Conservation (phyloP, 352 stramenopile species). For the Pythium periplocum region DNA sequence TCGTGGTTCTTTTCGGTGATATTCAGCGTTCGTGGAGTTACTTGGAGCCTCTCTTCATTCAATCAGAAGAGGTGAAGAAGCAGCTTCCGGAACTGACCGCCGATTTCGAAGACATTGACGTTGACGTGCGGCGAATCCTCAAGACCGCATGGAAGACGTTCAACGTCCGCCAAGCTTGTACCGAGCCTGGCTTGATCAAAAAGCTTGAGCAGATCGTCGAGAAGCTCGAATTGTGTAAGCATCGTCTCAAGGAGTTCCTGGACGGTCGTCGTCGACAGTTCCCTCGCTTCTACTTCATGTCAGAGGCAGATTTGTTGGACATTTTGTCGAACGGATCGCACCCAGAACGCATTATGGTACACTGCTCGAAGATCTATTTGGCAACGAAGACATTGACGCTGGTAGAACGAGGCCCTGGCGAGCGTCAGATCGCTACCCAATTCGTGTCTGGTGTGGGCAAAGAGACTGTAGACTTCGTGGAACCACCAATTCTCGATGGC, state of each 20-base stretch:
- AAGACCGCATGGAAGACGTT: slow-evolving; percentile 81
- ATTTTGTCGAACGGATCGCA: slow-evolving; percentile 95
- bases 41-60: slow-evolving; percentile 94
- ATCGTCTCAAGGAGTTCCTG: slow-evolving; percentile 93
- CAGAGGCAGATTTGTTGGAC: slow-evolving; percentile 90
- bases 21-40: slow-evolving; percentile 97
- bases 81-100: slow-evolving; percentile 92
- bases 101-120: slow-evolving; percentile 93
- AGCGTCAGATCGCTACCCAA: slow-evolving; percentile 80
- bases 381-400: slow-evolving; percentile 91
- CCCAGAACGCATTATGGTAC: slow-evolving; percentile 92
- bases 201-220: slow-evolving; percentile 90
- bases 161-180: slow-evolving; percentile 91
- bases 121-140: slow-evolving; percentile 88
- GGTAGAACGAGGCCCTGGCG: slow-evolving; percentile 40
- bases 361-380: slow-evolving; percentile 96
- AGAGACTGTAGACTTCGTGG: slow-evolving; percentile 92
- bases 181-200: slow-evolving; percentile 81
- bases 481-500: slow-evolving; percentile 89
- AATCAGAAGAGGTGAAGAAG: slow-evolving; percentile 95
- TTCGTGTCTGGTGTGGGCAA: slow-evolving; percentile 94
- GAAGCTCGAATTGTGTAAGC: slow-evolving; percentile 93
- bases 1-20: slow-evolving; percentile 91
- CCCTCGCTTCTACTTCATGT: slow-evolving; percentile 92
- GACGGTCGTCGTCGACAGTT: slow-evolving; percentile 93